Evolutionary conservation across 164 flowering plant species (phyloP), one percentile per base, ranked within the genome.

Genomic region (Platanus orientalis): DNA sequence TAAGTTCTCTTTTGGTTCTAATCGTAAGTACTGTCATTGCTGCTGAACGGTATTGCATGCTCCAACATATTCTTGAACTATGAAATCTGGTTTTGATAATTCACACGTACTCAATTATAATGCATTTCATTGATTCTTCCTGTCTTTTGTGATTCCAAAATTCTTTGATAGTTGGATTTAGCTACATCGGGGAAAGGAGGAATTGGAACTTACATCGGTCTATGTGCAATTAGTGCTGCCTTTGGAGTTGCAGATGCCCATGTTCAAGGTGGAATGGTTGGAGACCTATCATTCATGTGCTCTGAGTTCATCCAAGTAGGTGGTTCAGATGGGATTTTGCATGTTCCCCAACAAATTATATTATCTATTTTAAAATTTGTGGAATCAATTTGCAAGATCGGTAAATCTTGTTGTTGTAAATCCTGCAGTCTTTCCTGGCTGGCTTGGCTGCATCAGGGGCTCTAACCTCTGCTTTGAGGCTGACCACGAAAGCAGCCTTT

Each of bases 231-330:
- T n/a, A 82, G 78, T 60, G 91, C 68, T 61, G 50, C 54, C 53
- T 90, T 88, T 73, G 97, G 97, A 36, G 71, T 88, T 51, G 90
- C 92, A 17, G 95, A 88, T 79, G 95, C 88, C 10, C 78, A 64
- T 72, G 86, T 84, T 69, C 88, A 90, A 62, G 97, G 97, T 73
- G 97, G 97, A 56, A 81, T 90, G 88, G 78, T 84, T 29, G 95
- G 97, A 26, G 97, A 90, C 63, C 63, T 90, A 16, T 76, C 91
- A 19, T 85, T 90, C 67, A 90, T 86, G 97, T 62, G 64, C 30
- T 95, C 95, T 21, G 97, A 84, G 25, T 86, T 90, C 69, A 60
- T 90, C 34, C 97, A 90, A 78, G 97, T 90, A 58, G 21, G 58
- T 50, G 26, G 28, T 47, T 14, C 32, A 40, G 42, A 23, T 16